Percentiles rank a stretch among this genome's conserved stretches.
Conservation (phyloP, 225 moss, liverwort and hornwort species). For the Polytrichum formosum region DNA sequence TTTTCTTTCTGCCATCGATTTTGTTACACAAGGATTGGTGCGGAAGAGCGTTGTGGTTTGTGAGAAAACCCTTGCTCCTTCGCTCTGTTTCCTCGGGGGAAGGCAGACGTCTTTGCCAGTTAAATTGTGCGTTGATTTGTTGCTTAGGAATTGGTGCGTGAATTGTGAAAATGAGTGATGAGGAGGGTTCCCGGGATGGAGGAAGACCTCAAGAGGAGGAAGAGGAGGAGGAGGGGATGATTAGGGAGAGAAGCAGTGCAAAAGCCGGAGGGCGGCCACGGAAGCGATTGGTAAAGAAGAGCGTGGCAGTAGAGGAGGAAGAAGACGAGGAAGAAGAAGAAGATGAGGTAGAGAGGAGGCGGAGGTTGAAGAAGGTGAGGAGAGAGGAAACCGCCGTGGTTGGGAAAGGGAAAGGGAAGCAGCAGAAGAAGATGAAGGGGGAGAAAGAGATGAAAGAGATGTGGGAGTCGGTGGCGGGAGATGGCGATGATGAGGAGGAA, state of each 20-base stretch:
- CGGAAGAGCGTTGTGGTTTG: too few relatives aligned
- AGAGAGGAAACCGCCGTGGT: conserved; percentile 45
- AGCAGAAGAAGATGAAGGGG: conserved; percentile 34
- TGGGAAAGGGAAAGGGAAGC: conserved; percentile 33
- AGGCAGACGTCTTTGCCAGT: too few relatives aligned
- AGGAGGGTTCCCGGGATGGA: conserved; percentile 31
- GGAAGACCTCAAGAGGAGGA: conserved; percentile 28
- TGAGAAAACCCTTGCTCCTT: too few relatives aligned
- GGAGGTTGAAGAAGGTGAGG: conserved; percentile 49
- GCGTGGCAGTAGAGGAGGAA: conserved; percentile 37
- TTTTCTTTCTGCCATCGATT: too few relatives aligned
- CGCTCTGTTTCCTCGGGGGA: too few relatives aligned
- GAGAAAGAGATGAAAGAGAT: conserved; percentile 72
- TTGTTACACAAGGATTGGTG: too few relatives aligned
- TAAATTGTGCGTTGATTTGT: too few relatives aligned
- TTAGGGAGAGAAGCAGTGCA: conserved; percentile 21
- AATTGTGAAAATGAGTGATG: not conserved
- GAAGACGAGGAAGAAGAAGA: conserved; percentile 26
- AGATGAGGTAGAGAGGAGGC: conserved; percentile 27
- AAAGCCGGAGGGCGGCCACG: conserved; percentile 31
- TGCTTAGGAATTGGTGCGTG: too few relatives aligned
- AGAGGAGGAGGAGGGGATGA: conserved; percentile 22
- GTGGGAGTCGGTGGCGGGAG: conserved; percentile 70
- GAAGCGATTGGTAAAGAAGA: conserved; percentile 81
- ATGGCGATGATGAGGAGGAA: conserved; percentile 19